Evolutionary conservation across 441 rosid species (phyloP), one percentile per base, ranked within the genome.

Genomic region (Gossypium davidsonii): DNA sequence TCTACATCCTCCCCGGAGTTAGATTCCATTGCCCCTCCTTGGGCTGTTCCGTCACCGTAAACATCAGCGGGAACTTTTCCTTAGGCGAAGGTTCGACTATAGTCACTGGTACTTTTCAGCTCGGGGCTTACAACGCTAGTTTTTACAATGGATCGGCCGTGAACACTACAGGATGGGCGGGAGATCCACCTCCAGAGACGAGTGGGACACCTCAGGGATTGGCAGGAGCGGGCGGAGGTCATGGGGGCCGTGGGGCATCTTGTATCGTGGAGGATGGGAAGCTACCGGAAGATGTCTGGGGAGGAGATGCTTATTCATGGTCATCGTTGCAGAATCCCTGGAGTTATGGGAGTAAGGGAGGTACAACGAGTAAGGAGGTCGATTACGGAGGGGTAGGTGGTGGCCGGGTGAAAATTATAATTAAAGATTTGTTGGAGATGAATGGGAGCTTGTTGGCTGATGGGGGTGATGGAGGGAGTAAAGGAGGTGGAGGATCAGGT

Each of bases 401-500:
- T 23, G 99, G 99, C 59, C 83, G 79, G 78, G 85, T 94, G 60
- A 87, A 80, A 80, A 67, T 92, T 79, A 73, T 72, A 21, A 77
- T 94, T 49, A 61, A 20, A 55, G 88, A 73, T 73, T 70, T 71
- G 57, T 52, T 92, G 80, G 88, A 78, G 62, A 82, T 96, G 69
- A 87, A 86, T n/a, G 99, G 97, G 55, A 78, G 74, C 76, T 59
- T 96, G 73, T 83, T 85, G 85, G 96, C 97, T 0, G 91, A 93
- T 67, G 99, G 99, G 21, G 97, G 84, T 61, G 82, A 86, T 79
- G 97, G 93, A 12, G 64, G 64, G 66, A 80, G 39, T 64, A 93
- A 91, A 77, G 99, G 99, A 31, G 99, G 99, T 34, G 99, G 99
- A 37, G 99, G 99, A 2, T 84, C 97, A 48, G 99, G 98, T 70